Base-by-base conservation (phyloP, 192 early-diverging fungal genomes). In the Coemansia sp. region DNA sequence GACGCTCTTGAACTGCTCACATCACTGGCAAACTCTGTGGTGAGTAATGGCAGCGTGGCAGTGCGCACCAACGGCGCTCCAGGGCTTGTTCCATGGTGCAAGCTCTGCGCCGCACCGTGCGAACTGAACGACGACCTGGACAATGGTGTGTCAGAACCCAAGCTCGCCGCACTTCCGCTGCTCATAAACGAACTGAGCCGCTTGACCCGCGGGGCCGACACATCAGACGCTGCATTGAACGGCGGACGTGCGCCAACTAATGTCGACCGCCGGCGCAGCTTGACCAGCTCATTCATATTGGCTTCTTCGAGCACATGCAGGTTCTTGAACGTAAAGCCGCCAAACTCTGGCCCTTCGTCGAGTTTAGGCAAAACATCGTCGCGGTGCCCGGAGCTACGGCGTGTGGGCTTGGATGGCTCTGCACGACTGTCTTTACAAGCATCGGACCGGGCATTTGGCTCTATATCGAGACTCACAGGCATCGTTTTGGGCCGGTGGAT, bases 281-380 rank as follows among this genome's bases (percentile, higher is more conserved):
- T 93, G 26, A 86, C 68, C 22, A 98, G 89, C 38, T 92, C 82
- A 58, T 94, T 87, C 61, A 90, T 87, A 68, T 98, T 98, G 13
- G 93, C 94, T 55, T 94, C 91, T 59, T 94, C 96, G 1, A 98
- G 83, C 18, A 87, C 80, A 2, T 88, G 89, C 45, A 98, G 61
- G 70, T 98, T 98, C 57, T 95, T 96, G 82, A 90, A 97, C 7
- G 87, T 88, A 74, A 95, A 94, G 11, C 92, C 88, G 23, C 96
- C 96, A 84, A 98, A 98, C 64, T 66, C 57, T n/a, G 63, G 66
- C 19, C 73, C 64, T 12, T 75, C 68, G 2, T 64, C 71, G 24
- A 57, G 53, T 1, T 49, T 20, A 9, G 64, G 61, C 35, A 64
- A 20, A n/a, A 23, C 51, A 4, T 65, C 60, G 20, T 10, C 32